Base-by-base conservation (phyloP, 108 stramenopile species). In the Pseudonitzschia multistriata region DNA sequence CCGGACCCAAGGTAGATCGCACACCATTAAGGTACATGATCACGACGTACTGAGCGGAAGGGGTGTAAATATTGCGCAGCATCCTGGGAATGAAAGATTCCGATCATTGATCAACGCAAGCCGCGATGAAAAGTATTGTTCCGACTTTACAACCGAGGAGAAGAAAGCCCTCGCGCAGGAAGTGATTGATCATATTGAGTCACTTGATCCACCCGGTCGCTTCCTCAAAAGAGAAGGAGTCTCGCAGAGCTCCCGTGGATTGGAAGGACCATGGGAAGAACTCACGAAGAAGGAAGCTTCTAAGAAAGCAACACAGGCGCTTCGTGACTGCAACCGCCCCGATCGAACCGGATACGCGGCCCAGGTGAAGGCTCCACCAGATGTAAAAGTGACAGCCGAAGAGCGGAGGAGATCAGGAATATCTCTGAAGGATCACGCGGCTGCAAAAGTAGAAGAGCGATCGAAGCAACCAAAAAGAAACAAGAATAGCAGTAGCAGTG, bases 31-130 rank as follows among this genome's bases (percentile, higher is more conserved):
- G 25, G 82, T 85, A 21, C 74, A 85, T 64, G 85, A 84, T 40
- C 83, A 89, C 67, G 88, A 92, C 70, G 91, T 92, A 37, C 80
- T 92, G 48, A 77, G 59, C 50, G 92, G 89, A 35, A 70, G 92
- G 17, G 92, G 92, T 21, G 88, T 90, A 34, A 88, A 86, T 67
- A 89, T 90, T 54, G 86, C 92, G 30, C 78, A 83, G 33, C 89
- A 88, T 63, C 75, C 89, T 25, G 92, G 92, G 11, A 90, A 90
- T 67, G 83, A 88, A 67, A 77, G 92, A 34, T 90, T 89, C 62
- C 88, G 92, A 42, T 63, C 88, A 4, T 71, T 93, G 17, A 77
- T 90, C 22, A 85, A 81, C 28, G 79, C 84, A 35, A 70, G 82
- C 21, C 64, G 72, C 70, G 88, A 90, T 64, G 74, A 66, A 4